These are phyloP conservation scores for Eleusine coracana DNA, from an alignment of 176 grass and related monocot genomes.

Conservation along the genomic window DNA sequence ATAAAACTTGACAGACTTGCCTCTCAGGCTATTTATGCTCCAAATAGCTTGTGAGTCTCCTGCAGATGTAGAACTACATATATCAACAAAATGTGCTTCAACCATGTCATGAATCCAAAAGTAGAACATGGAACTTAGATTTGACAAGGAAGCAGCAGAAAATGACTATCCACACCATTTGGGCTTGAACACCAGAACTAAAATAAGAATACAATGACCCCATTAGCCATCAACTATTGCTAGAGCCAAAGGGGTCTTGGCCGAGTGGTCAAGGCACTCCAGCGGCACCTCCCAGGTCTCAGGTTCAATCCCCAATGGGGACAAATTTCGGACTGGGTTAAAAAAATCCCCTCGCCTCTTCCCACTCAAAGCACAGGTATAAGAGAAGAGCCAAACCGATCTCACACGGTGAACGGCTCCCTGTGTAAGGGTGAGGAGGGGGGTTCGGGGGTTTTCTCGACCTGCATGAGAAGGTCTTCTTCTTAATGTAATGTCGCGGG, in stretches of 20 bases:
- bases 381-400: no score
- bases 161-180: not conserved
- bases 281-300: no score
- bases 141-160: slow-evolving; percentile 28
- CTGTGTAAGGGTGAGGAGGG: no score
- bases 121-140: slow-evolving; percentile 7
- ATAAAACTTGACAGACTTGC: slow-evolving; percentile 64
- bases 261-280: no score
- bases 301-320: no score
- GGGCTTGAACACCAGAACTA: not conserved
- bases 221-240: not conserved
- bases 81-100: slow-evolving; percentile 32
- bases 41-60: slow-evolving; percentile 90
- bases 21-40: slow-evolving; percentile 84
- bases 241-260: not conserved
- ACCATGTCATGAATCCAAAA: slow-evolving; percentile 22
- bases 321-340: no score
- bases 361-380: no score
- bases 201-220: not conserved
- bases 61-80: slow-evolving; percentile 50
- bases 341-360: no score
- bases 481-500: no score
- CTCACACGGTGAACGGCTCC: no score
- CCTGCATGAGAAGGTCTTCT: no score
- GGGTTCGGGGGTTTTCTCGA: no score